A percentile compares a stretch with the other conserved stretches of the same genome.
Evolutionary conservation across 208 protist species (phyloP).

Genomic region (Acanthamoeba lugdunensis): DNA sequence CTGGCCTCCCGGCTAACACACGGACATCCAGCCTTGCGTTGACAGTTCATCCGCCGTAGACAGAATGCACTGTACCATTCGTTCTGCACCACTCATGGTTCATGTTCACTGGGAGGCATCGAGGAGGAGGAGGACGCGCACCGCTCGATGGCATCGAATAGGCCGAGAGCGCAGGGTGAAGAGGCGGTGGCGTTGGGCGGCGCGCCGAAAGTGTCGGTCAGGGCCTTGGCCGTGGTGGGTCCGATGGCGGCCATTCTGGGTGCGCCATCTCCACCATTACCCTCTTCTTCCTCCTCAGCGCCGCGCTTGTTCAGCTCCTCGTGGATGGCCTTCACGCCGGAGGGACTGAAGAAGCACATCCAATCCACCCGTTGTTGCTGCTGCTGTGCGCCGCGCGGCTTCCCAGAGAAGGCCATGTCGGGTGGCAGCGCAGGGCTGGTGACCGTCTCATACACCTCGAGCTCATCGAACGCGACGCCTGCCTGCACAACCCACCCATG

Average conservation of each 20-base stretch:
- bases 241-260: conserved; percentile 8
- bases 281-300: neutral
- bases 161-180: neutral
- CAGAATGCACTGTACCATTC: too few species aligned
- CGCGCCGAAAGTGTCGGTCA: neutral
- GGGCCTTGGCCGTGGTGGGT: conserved; percentile 19
- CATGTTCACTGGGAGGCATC: neutral
- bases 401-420: neutral
- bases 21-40: neutral
- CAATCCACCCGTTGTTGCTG: conserved; percentile 1
- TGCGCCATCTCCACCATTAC: neutral
- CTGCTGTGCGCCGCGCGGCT: neutral
- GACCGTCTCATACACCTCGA: conserved; percentile 50
- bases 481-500: neutral
- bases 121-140: neutral
- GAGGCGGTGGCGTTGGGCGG: conserved; percentile 11
- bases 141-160: conserved; percentile 14
- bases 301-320: neutral
- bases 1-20: conserved; percentile 85
- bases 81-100: neutral
- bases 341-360: conserved; percentile 66
- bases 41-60: too few species aligned
- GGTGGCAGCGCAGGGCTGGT: conserved; percentile 19
- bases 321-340: conserved; percentile 29
- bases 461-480: neutral